Evolutionary conservation across 1,284 basidiomycete genomes (phyloP).

Genomic region (Papiliotrema flavescens): DNA sequence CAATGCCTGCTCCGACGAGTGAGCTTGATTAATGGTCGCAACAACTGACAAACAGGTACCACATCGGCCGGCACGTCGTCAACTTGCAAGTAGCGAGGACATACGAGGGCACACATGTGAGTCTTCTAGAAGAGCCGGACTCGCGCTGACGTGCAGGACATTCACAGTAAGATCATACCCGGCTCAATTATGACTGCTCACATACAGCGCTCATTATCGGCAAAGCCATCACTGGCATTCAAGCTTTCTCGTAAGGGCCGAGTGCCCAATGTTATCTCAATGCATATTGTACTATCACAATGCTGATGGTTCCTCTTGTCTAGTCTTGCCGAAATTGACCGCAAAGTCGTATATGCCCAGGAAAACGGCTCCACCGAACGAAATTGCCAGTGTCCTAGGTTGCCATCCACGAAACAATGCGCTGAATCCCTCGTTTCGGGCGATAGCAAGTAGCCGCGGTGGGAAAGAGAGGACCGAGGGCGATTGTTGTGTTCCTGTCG

Average conservation of each 20-base stretch:
- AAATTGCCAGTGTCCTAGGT: constrained; percentile 93
- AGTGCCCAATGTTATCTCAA: background rate
- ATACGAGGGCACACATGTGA: constrained; percentile 66
- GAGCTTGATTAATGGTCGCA: constrained; percentile 32
- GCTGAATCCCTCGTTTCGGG: constrained; percentile 64
- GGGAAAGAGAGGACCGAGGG: constrained; percentile 55
- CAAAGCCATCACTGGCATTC: constrained; percentile 81
- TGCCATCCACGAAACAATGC: constrained; percentile 85
- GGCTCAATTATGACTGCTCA: constrained; percentile 3
- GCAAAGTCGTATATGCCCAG: constrained; percentile 79
- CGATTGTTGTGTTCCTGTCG: constrained; percentile 38
- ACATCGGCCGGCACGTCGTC: constrained; percentile 82
- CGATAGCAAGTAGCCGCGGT: constrained; percentile 62
- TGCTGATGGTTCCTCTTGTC: constrained; percentile 4
- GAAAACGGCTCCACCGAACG: constrained; percentile 93
- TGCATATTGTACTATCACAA: background rate
- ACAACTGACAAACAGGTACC: constrained; percentile 53
- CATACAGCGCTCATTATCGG: constrained; percentile 70
- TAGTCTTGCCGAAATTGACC: constrained; percentile 28
- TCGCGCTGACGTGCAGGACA: constrained; percentile 56
- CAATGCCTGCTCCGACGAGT: constrained; percentile 87
- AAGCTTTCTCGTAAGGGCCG: constrained; percentile 60
- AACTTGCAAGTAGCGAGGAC: constrained; percentile 91
- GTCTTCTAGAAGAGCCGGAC: constrained; percentile 1
- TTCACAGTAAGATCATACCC: constrained; percentile 53